Evolutionary conservation across 1,284 basidiomycete species (phyloP).

Genomic region (Ganoderma sinense): DNA sequence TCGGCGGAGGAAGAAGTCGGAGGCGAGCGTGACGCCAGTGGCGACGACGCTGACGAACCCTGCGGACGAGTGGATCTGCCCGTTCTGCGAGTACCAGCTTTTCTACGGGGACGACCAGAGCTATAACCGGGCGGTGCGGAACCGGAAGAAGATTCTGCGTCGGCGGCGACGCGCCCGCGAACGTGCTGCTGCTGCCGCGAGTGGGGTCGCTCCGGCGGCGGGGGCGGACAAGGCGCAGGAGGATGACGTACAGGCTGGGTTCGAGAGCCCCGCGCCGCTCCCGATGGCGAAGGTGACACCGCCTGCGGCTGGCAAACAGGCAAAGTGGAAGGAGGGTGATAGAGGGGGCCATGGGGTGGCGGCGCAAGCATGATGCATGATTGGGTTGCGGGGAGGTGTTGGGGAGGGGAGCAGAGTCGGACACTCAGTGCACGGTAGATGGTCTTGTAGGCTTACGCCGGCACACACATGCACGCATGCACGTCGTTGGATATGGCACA

Average conservation of each 20-base stretch:
- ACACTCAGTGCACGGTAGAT: background rate
- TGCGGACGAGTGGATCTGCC: slow-evolving; percentile 88
- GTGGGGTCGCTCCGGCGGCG: slow-evolving; percentile 40
- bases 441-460: background rate
- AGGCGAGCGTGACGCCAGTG: slow-evolving; percentile 33
- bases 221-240: slow-evolving; percentile 42
- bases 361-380: slow-evolving; percentile 17
- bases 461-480: background rate
- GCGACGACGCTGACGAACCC: slow-evolving; percentile 59
- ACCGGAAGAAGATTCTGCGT: slow-evolving; percentile 80
- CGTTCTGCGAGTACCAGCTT: slow-evolving; percentile 86
- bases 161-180: slow-evolving; percentile 80
- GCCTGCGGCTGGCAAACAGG: slow-evolving; percentile 35
- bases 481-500: slow-evolving; percentile 8
- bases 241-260: slow-evolving; percentile 47
- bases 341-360: slow-evolving; percentile 26
- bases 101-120: slow-evolving; percentile 81
- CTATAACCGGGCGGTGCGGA: slow-evolving; percentile 71
- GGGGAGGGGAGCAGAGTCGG: background rate
- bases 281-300: slow-evolving; percentile 24
- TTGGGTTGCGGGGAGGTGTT: background rate
- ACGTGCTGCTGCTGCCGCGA: slow-evolving; percentile 64
- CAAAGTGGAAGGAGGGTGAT: slow-evolving; percentile 37
- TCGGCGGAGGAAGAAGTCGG: slow-evolving; percentile 48
- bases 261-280: slow-evolving; percentile 33